Conservation (phyloP, 164 flowering plant genomes). For the Vitis amurensis region DNA sequence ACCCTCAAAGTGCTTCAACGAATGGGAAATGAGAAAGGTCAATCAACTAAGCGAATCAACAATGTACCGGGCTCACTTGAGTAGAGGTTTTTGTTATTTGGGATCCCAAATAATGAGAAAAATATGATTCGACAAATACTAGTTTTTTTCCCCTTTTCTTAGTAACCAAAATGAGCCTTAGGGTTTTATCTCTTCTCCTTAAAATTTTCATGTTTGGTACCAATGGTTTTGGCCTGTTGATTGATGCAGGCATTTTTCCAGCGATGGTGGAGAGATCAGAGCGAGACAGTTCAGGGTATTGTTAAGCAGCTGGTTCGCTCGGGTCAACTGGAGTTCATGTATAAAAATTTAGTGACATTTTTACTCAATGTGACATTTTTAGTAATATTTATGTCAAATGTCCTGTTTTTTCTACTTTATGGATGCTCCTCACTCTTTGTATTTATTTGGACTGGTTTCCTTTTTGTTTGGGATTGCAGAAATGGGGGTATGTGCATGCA, state of each 20-base stretch:
- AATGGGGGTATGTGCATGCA: constrained; percentile 96
- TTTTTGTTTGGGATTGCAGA: constrained; percentile 29
- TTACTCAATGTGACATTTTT: background rate
- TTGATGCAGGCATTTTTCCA: constrained; percentile 82
- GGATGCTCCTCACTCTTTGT: background rate
- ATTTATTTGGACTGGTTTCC: background rate
- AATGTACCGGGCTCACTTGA: no score
- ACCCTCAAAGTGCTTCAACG: no score
- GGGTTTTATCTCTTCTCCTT: no score
- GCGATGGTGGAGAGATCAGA: constrained; percentile 93
- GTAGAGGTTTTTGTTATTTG: no score
- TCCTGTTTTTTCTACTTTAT: no score
- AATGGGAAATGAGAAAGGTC: no score
- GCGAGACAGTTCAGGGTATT: constrained; percentile 38
- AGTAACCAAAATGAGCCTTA: no score
- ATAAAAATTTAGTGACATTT: background rate
- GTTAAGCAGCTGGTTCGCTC: constrained; percentile 67
- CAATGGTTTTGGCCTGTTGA: constrained; percentile 1
- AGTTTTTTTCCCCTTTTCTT: no score
- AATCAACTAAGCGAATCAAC: no score
- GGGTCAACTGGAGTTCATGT: constrained; percentile 94
- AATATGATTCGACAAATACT: no score
- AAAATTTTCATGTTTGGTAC: background rate
- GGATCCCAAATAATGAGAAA: no score
- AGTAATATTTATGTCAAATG: no score